phyloP scores from a whole-genome alignment of 2,329 filamentous ascomycete species.

The Lecanicillium sp. region DNA sequence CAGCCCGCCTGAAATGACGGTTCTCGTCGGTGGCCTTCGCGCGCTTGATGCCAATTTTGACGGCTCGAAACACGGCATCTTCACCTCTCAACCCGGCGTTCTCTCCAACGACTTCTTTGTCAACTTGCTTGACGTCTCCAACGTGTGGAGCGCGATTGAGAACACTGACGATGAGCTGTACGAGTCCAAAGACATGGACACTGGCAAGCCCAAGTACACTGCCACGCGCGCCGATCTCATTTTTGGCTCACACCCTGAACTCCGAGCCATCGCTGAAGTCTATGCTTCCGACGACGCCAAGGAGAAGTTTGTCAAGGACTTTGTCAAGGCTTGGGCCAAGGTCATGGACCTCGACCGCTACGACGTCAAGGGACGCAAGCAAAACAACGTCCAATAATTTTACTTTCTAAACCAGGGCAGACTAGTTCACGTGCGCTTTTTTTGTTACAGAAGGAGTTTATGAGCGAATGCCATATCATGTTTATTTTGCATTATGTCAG shows the following conservation, averaged over 20 bases:
- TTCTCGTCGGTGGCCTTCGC: constrained; percentile 66
- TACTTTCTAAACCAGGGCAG: not conserved
- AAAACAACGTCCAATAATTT: constrained; percentile 9
- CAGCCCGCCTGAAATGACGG: constrained; percentile 64
- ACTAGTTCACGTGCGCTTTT: not conserved
- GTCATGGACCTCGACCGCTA: constrained; percentile 69
- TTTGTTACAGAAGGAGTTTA: not conserved
- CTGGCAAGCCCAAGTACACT: constrained; percentile 60
- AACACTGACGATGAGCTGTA: constrained; percentile 45
- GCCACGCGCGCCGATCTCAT: constrained; percentile 64
- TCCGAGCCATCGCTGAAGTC: constrained; percentile 64
- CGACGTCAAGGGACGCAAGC: constrained; percentile 33
- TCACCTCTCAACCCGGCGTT: constrained; percentile 61
- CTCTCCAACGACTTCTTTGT: constrained; percentile 79
- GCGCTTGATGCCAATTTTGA: constrained; percentile 66
- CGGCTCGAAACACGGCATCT: constrained; percentile 59
- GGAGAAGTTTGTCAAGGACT: constrained; percentile 65
- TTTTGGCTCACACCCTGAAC: constrained; percentile 66
- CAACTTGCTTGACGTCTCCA: constrained; percentile 65
- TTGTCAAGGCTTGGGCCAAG: constrained; percentile 67
- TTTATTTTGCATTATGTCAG: too few species aligned
- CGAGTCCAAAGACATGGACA: constrained; percentile 59
- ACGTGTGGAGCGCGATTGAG: constrained; percentile 49
- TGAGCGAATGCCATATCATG: not conserved
- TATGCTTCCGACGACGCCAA: constrained; percentile 56